phyloP scores from a whole-genome alignment of 768 basidiomycete species.

The Mycena filopes region DNA sequence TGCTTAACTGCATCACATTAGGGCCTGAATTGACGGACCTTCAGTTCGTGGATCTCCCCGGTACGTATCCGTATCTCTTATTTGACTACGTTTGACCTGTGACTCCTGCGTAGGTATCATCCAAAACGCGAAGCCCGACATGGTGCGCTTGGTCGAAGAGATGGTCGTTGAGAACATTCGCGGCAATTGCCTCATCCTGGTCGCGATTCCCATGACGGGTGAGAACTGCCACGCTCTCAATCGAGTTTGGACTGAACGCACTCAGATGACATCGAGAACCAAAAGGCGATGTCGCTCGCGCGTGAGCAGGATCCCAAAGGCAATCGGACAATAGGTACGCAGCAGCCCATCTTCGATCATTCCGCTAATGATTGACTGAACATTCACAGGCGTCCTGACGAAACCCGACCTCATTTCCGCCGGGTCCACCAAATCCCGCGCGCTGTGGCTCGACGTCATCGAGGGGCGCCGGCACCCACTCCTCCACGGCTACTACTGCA shows the following conservation, averaged over 20 bases:
- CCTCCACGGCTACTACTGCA: conserved; percentile 56
- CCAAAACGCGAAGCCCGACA: conserved; percentile 55
- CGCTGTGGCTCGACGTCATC: conserved; percentile 55
- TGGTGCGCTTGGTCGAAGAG: conserved; percentile 56
- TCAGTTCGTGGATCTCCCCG: conserved; percentile 52
- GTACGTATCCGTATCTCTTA: conserved; percentile 28
- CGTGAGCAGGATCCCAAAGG: conserved; percentile 56
- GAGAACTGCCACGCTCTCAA: neutral
- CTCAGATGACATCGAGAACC: conserved; percentile 69
- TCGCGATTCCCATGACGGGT: conserved; percentile 67
- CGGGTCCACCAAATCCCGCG: conserved; percentile 46
- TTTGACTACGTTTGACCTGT: neutral
- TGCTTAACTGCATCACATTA: neutral
- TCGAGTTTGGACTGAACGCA: neutral
- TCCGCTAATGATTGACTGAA: neutral
- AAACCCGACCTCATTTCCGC: conserved; percentile 61
- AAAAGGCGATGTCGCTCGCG: conserved; percentile 61
- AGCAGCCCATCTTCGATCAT: no score
- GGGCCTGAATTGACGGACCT: conserved; percentile 47
- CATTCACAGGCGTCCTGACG: conserved; percentile 52
- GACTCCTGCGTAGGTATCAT: conserved; percentile 53
- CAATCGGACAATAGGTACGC: conserved; percentile 59
- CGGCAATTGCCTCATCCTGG: conserved; percentile 63
- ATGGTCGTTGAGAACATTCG: conserved; percentile 59
- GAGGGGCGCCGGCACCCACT: conserved; percentile 50